These are phyloP conservation scores for Ceratocystis smalleyi DNA, from an alignment of 2,329 filamentous ascomycete genomes.

Conservation along the genomic window DNA sequence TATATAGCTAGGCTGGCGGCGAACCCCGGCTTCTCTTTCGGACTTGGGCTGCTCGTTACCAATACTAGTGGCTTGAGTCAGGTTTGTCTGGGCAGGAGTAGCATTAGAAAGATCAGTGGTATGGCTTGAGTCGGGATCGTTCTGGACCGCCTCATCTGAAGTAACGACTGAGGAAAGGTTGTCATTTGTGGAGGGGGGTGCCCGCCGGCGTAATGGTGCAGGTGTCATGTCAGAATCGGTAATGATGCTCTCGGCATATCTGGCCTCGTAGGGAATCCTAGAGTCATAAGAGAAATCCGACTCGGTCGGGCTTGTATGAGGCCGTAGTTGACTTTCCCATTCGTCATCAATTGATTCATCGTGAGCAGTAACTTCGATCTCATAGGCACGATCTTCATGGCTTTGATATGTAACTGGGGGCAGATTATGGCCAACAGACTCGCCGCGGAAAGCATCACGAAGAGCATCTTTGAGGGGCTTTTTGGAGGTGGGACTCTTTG, in stretches of 20 bases:
- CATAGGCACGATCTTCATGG: conserved; percentile 28
- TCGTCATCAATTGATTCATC: conserved; percentile 20
- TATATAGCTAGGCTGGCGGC: conserved; percentile 11
- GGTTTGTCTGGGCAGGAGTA: conserved; percentile 31
- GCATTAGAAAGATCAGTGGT: conserved; percentile 22
- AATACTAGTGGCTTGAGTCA: conserved; percentile 37
- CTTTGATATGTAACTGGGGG: conserved; percentile 35
- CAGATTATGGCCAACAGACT: conserved; percentile 36
- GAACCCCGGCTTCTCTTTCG: conserved; percentile 3
- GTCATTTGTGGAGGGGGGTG: conserved; percentile 40
- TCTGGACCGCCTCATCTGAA: conserved; percentile 34
- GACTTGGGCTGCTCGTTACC: conserved; percentile 32
- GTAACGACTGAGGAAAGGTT: conserved; percentile 44
- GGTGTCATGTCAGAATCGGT: conserved; percentile 18
- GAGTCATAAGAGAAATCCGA: conserved; percentile 12
- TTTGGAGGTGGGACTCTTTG: conserved; percentile 23
- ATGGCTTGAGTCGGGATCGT: conserved; percentile 37
- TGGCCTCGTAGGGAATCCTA: neutral
- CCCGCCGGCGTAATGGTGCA: conserved; percentile 24
- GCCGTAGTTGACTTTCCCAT: conserved; percentile 18
- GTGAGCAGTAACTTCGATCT: conserved; percentile 18
- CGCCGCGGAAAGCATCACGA: conserved; percentile 47
- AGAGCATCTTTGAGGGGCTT: conserved; percentile 42
- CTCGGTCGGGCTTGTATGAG: conserved; percentile 5
- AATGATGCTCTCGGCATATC: conserved; percentile 12